Evolutionary conservation across 1,284 basidiomycete genomes (phyloP), one percentile per base, ranked within the genome.

Genomic region (Xerocomus amazonicus): DNA sequence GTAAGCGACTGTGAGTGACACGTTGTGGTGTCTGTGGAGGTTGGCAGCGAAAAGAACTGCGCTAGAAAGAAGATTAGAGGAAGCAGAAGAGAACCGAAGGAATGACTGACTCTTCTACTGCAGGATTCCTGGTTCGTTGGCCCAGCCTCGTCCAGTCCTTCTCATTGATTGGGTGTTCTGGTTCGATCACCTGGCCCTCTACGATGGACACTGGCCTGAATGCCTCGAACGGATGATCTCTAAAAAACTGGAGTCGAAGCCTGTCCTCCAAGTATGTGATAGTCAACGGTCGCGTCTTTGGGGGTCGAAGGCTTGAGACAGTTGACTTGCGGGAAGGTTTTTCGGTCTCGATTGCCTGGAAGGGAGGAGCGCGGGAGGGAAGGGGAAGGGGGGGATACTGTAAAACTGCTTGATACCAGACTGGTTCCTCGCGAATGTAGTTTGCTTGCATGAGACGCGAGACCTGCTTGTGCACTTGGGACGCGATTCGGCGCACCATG

Each of bases 211-310:
- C 76, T 2, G 92, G 85, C 36, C 94, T 79, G 68, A 95, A 89
- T 1, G 92, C 87, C 71, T 99, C 95, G 67, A 97, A 98, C 3
- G 96, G 94, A 66, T 97, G 95, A 72, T 99, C 96, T 47, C 79
- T 77, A 75, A 95, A 98, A 78, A 99, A 99, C 68, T 92, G 91
- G 48, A 83, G 77, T 40, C 96, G 83, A 47, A 98, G 75, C 52
- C 80, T 77, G 70, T 99, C 96, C 66, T 95, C 92, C 28, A 89
- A 59, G 68, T 96, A 97, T 43, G 80, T 76, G 52, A 98, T 80
- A 9, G 81, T 78, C 50, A 80, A 60, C 0, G 89, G 83, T 12
- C 73, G 72, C 12, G 78, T 73, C 52, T 80, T 75, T 52, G 75
- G 70, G 47, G 76, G 68, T 57, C 73, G 68, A 54, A 74, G 62